phyloP scores from a whole-genome alignment of 2,329 filamentous ascomycete species.

The Didymellaceae sp. region DNA sequence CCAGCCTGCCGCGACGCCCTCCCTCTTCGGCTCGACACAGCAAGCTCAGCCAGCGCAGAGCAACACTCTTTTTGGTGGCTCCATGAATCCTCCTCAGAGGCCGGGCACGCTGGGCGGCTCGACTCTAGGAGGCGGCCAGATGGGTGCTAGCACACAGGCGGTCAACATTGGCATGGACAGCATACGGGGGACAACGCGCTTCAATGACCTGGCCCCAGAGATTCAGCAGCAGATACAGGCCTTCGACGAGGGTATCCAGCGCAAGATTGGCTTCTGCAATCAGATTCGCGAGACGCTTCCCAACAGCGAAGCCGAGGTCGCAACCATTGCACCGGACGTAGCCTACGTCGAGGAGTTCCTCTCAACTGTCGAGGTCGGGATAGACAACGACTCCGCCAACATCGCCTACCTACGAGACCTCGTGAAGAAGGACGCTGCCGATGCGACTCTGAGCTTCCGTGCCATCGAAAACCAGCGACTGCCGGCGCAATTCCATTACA shows the following conservation, averaged over 20 bases:
- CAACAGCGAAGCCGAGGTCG: slow-evolving; percentile 67
- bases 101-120: slow-evolving; percentile 35
- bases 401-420: slow-evolving; percentile 64
- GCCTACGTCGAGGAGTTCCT: slow-evolving; percentile 67
- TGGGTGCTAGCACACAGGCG: slow-evolving; percentile 36
- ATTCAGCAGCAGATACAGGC: slow-evolving; percentile 78
- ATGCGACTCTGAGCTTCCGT: slow-evolving; percentile 74
- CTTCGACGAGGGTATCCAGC: slow-evolving; percentile 80
- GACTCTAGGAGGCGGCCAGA: slow-evolving; percentile 32
- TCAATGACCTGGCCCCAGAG: slow-evolving; percentile 84
- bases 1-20: slow-evolving; percentile 39
- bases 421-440: slow-evolving; percentile 70
- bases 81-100: slow-evolving; percentile 39
- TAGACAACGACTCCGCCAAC: slow-evolving; percentile 67
- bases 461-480: slow-evolving; percentile 77
- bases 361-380: slow-evolving; percentile 67
- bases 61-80: slow-evolving; percentile 41
- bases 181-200: slow-evolving; percentile 85
- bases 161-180: slow-evolving; percentile 58
- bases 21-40: slow-evolving; percentile 40
- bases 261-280: slow-evolving; percentile 77
- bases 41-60: slow-evolving; percentile 40
- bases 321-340: slow-evolving; percentile 70
- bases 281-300: slow-evolving; percentile 73
- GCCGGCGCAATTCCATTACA: slow-evolving; percentile 67